phyloP scores from a whole-genome alignment of 805 yeast species.

The Zygotorulaspora sp. region DNA sequence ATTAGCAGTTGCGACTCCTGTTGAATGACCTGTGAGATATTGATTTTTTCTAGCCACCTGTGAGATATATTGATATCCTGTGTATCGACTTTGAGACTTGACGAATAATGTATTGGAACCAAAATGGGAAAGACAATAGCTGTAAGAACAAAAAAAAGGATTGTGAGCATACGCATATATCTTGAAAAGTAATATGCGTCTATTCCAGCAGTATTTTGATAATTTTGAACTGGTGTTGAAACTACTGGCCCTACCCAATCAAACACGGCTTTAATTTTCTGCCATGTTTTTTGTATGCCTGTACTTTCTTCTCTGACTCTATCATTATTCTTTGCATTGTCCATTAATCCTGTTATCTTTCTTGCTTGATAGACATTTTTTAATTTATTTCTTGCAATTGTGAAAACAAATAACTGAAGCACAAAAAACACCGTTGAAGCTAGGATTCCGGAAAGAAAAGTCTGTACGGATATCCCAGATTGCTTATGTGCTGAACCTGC shows the following conservation, averaged over 20 bases:
- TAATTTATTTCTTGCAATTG: conserved; percentile 36
- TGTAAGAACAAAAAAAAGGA: conserved; percentile 51
- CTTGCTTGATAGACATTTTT: conserved; percentile 46
- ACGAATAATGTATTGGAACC: conserved; percentile 53
- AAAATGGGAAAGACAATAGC: conserved; percentile 53
- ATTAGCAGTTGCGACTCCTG: conserved; percentile 46
- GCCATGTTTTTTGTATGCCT: not conserved
- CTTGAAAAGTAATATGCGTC: conserved; percentile 74
- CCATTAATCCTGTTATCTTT: not conserved
- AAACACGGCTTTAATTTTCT: conserved; percentile 32
- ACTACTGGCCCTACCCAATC: conserved; percentile 53
- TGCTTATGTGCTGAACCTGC: conserved; percentile 55
- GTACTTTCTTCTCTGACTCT: not conserved
- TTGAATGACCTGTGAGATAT: conserved; percentile 65
- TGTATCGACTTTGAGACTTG: conserved; percentile 24
- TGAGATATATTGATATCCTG: conserved; percentile 6
- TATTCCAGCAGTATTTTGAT: conserved; percentile 45
- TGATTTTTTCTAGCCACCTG: conserved; percentile 51
- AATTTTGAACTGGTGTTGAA: conserved; percentile 39
- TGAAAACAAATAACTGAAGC: conserved; percentile 46
- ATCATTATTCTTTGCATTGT: not conserved
- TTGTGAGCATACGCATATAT: conserved; percentile 48
- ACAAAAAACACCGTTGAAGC: conserved; percentile 51
- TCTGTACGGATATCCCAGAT: conserved; percentile 53
- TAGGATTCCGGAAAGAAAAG: conserved; percentile 52